Evolutionary conservation across 1,284 basidiomycete genomes (phyloP).

Genomic region (Ceratobasidium sp.): DNA sequence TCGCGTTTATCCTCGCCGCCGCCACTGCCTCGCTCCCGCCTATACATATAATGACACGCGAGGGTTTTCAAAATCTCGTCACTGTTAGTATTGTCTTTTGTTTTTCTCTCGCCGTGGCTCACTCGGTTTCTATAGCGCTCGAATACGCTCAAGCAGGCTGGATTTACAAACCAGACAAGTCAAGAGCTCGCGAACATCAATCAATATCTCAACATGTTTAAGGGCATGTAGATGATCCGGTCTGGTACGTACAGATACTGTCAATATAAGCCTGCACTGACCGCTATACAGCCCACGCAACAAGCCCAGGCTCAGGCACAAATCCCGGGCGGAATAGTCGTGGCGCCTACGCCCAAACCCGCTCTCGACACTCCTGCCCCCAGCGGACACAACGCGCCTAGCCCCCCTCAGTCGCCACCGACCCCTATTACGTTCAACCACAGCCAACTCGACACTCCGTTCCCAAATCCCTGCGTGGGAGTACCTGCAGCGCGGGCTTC

Average conservation of each 20-base stretch:
- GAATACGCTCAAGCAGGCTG: slow-evolving; percentile 58
- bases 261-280: slow-evolving; percentile 14
- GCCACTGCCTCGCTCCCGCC: too few species aligned
- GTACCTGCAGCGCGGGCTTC: slow-evolving; percentile 54
- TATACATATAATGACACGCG: slow-evolving; percentile 33
- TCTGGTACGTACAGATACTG: slow-evolving; percentile 43
- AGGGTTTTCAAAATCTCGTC: slow-evolving; percentile 22
- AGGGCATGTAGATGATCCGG: slow-evolving; percentile 53
- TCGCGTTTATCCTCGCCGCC: too few species aligned
- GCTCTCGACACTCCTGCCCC: slow-evolving; percentile 44
- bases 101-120: slow-evolving; percentile 32
- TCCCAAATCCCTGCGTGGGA: slow-evolving; percentile 55
- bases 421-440: slow-evolving; percentile 80
- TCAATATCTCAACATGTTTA: slow-evolving; percentile 50
- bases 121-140: slow-evolving; percentile 55
- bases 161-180: slow-evolving; percentile 57
- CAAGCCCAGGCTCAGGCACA: slow-evolving; percentile 34
- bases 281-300: slow-evolving; percentile 5
- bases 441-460: slow-evolving; percentile 82
- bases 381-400: slow-evolving; percentile 47
- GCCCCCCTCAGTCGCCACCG: slow-evolving; percentile 66
- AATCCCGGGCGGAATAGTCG: slow-evolving; percentile 4
- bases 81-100: slow-evolving; percentile 14
- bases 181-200: slow-evolving; percentile 58
- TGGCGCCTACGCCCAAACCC: slow-evolving; percentile 29